Evolutionary conservation across 495 filamentous ascomycete genomes (phyloP).

Genomic region (Elasticomyces elasticus): DNA sequence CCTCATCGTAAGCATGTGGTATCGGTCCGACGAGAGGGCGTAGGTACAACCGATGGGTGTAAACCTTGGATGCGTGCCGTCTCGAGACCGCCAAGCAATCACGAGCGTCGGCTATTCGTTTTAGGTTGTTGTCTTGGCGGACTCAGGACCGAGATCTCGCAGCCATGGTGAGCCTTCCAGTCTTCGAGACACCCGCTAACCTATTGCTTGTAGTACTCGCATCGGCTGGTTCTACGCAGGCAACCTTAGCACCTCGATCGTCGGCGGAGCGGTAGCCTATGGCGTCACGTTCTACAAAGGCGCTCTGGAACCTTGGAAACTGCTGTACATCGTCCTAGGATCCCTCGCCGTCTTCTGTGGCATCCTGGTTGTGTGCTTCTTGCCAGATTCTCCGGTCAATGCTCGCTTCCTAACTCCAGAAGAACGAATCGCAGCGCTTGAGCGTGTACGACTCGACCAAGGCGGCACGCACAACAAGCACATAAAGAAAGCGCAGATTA

Average conservation of each 20-base stretch:
- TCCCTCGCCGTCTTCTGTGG: slow-evolving; percentile 7
- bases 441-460: slow-evolving; percentile 17
- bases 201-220: no score
- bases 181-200: no score
- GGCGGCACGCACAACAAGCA: slow-evolving; percentile 30
- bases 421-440: slow-evolving; percentile 17
- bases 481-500: slow-evolving; percentile 30
- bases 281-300: slow-evolving; percentile 15
- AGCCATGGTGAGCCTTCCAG: no score
- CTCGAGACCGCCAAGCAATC: no score
- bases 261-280: slow-evolving; percentile 17
- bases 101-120: no score
- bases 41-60: no score
- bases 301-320: slow-evolving; percentile 15
- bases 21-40: slow-evolving; percentile 18
- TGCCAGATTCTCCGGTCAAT: slow-evolving; percentile 18
- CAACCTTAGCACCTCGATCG: slow-evolving; percentile 12
- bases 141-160: no score
- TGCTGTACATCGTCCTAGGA: slow-evolving; percentile 19
- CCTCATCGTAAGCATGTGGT: slow-evolving; percentile 21
- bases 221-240: slow-evolving; percentile 18
- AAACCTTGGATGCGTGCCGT: no score
- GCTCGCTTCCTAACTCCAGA: slow-evolving; percentile 15
- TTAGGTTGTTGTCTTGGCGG: no score
- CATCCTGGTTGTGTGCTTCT: slow-evolving; percentile 13